Conservation (phyloP, 164 flowering plant species). For the Chimonanthus salicifolius region DNA sequence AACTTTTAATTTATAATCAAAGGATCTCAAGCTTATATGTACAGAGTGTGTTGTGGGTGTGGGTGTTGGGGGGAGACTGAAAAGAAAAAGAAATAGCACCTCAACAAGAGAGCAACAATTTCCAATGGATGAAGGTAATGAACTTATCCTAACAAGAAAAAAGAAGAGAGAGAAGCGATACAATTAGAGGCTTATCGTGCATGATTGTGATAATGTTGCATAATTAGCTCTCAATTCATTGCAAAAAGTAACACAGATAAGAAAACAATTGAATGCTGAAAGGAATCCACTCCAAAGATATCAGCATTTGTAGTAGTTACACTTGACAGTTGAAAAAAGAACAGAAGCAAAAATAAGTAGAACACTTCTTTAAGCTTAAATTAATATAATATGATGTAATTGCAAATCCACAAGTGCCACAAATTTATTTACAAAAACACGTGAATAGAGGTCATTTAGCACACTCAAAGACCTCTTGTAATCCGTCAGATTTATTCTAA, state of each 20-base stretch:
- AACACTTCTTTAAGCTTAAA: too few species aligned
- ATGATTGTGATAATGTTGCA: neutral
- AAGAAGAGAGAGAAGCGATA: neutral
- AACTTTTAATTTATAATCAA: slow-evolving; percentile 4
- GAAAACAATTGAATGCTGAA: neutral
- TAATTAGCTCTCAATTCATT: neutral
- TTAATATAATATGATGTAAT: too few species aligned
- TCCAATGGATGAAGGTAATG: slow-evolving; percentile 25
- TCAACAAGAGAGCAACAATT: slow-evolving; percentile 29
- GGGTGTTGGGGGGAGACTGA: too few species aligned
- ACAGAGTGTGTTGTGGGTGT: neutral
- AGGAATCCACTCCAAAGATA: neutral
- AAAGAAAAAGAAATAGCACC: slow-evolving; percentile 15
- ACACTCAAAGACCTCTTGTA: too few species aligned
- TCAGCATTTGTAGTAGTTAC: too few species aligned
- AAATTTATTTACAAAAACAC: too few species aligned
- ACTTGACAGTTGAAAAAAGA: neutral
- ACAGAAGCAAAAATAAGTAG: neutral
- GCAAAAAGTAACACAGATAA: neutral
- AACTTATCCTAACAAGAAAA: slow-evolving; percentile 20
- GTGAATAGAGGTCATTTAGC: too few species aligned
- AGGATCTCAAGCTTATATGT: neutral
- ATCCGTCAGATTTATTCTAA: too few species aligned
- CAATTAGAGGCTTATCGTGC: neutral
- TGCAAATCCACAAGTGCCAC: too few species aligned